Percentiles rank a stretch among this genome's conserved stretches.
phyloP scores from a whole-genome alignment of 768 basidiomycete genomes.

The Phaffia tasmanica region DNA sequence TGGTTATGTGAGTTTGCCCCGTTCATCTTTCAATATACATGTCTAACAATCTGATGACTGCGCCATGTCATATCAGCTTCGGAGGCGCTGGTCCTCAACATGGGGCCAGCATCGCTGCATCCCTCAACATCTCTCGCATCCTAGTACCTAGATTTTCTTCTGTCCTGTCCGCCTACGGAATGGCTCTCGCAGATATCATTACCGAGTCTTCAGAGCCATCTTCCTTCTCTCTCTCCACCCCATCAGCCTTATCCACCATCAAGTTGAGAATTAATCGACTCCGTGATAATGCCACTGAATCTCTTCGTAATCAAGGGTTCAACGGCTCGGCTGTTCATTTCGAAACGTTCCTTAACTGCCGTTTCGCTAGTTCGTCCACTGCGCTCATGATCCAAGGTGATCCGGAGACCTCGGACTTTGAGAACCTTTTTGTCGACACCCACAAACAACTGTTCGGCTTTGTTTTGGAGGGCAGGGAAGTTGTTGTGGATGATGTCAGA shows the following conservation, averaged over 20 bases:
- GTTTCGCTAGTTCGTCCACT: too few species aligned
- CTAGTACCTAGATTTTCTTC: conserved; percentile 85
- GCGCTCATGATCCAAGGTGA: too few species aligned
- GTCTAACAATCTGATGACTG: neutral
- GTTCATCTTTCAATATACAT: too few species aligned
- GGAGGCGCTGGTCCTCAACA: conserved; percentile 56
- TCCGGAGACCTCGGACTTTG: neutral
- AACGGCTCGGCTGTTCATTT: neutral
- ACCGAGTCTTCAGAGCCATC: conserved; percentile 1
- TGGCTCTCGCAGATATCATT: conserved; percentile 60
- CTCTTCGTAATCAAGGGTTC: neutral
- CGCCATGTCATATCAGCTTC: neutral
- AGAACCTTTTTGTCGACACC: conserved; percentile 27
- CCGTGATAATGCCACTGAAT: neutral
- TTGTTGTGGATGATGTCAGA: conserved; percentile 28
- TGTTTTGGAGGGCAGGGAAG: conserved; percentile 19
- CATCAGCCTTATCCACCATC: neutral
- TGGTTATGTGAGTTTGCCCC: too few species aligned
- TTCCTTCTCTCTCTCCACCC: neutral
- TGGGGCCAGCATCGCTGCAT: conserved; percentile 78
- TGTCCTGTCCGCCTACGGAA: conserved; percentile 83
- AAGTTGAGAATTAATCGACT: neutral
- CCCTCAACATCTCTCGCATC: conserved; percentile 77
- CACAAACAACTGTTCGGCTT: too few species aligned
- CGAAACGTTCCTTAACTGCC: neutral